Base-by-base conservation (phyloP, 768 basidiomycete species). In the Plicaturopsis crispa region DNA sequence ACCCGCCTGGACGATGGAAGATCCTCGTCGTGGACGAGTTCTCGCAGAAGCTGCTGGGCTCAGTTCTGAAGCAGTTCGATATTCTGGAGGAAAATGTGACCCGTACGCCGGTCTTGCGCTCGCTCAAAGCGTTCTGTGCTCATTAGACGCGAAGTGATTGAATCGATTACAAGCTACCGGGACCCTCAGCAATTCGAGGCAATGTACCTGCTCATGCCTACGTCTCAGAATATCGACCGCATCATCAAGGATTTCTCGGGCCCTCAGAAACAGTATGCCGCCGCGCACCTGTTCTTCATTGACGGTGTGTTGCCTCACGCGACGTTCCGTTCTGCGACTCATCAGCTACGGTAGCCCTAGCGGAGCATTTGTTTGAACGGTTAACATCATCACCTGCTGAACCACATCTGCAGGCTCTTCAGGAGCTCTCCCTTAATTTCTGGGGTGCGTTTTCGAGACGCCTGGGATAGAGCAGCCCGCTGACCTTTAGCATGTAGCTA, bases 31-130 rank as follows among this genome's bases (percentile, higher is more conserved):
- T 98, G 38, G 96, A 99, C 59, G 89, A 92, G 47, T 77, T 88
- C 61, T 83, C 92, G 18, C 83, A 92, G 60, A 78, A 73, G 55
- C 64, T 98, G 38, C 61, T 99, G 33, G 75, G 80, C 44, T 77
- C 84, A 6, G 89, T 93, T 3, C 71, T 97, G 49, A 91, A 90
- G 62, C 83, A 89, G 55, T 91, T 87, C 50, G 94, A 99, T 57
- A 86, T 98, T 40, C 61, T 98, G 40, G 83, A 91, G 58, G 90
- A 96, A 70, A 93, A 93, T 68, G 90, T 98, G 31, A 96, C 92
- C 33, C 74, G 94, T 96, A 65, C 56, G 90, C 70, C 36, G 33
- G 36, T 28, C 28, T 16, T 23, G 21, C 0, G 18, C 35, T 36
- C 41, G 8, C 37, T 28, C 16, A 22, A 24, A 32, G 32, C 33